Conservation (phyloP, 441 rosid genomes). For the Cnidoscolus chayamansa region DNA sequence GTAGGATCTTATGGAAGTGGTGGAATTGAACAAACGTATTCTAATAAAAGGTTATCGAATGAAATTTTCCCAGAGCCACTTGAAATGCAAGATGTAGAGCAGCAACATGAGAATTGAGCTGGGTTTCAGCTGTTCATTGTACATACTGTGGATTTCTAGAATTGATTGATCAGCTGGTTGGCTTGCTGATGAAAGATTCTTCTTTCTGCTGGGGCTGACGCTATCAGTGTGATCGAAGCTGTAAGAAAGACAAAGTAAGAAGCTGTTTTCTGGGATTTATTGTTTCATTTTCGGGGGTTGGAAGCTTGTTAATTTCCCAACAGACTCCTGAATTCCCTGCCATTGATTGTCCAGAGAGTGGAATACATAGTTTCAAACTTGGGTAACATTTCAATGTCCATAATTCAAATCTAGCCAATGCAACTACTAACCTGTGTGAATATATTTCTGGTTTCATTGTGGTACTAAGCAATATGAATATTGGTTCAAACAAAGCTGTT, state of each 20-base stretch:
- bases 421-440: neutral
- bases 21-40: conserved; percentile 57
- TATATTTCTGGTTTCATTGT: neutral
- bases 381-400: neutral
- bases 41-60: conserved; percentile 55
- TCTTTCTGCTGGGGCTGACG: neutral
- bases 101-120: conserved; percentile 33
- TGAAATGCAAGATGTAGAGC: conserved; percentile 43
- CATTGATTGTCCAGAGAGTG: conserved; percentile 18
- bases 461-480: neutral
- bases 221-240: neutral
- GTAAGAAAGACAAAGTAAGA: too few species aligned
- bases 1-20: conserved; percentile 59
- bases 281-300: conserved; percentile 6
- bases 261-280: neutral
- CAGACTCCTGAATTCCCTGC: conserved; percentile 26
- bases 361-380: neutral
- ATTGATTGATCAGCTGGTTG: neutral
- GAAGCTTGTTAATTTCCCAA: conserved; percentile 20
- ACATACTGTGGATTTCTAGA: neutral
- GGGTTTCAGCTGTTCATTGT: neutral
- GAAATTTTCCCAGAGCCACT: conserved; percentile 83
- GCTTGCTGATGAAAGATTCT: neutral
- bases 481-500: neutral
- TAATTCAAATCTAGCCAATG: neutral